Evolutionary conservation across 2,329 filamentous ascomycete species (phyloP).

Genomic region (Calycina herbarum): DNA sequence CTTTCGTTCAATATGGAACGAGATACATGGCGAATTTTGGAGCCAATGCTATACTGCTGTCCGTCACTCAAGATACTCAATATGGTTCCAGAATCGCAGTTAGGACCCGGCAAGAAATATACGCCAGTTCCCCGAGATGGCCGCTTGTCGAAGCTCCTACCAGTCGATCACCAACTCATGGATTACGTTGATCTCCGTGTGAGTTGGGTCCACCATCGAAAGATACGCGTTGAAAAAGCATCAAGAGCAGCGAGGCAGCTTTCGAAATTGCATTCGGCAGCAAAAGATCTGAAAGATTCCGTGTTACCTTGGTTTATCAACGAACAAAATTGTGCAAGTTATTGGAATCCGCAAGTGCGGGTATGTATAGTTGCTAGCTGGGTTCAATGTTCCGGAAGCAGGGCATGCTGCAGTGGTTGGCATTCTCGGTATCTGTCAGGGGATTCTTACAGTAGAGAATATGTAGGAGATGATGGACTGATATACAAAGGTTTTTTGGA

Average conservation of each 20-base stretch:
- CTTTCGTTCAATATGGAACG: not conserved
- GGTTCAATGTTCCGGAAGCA: not conserved
- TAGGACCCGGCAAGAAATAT: not conserved
- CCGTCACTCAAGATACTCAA: not conserved
- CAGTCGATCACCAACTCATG: not conserved
- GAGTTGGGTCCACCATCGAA: not conserved
- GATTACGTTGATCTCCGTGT: not conserved
- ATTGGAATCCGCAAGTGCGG: not conserved
- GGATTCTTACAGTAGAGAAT: not conserved
- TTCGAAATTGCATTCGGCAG: not conserved
- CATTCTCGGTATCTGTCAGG: not conserved
- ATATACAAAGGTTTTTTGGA: not conserved
- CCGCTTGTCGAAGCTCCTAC: not conserved
- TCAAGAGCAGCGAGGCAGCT: not conserved
- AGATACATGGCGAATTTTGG: not conserved
- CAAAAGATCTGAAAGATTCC: not conserved
- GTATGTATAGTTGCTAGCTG: not conserved
- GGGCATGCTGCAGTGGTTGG: not conserved
- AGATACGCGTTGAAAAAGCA: not conserved
- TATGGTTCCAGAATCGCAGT: not conserved
- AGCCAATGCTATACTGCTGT: not conserved
- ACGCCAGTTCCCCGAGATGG: not conserved
- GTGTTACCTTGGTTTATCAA: not conserved
- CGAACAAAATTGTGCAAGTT: not conserved
- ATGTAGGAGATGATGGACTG: not conserved